phyloP scores from a whole-genome alignment of 164 flowering plant species.

The Aristolochia contorta region DNA sequence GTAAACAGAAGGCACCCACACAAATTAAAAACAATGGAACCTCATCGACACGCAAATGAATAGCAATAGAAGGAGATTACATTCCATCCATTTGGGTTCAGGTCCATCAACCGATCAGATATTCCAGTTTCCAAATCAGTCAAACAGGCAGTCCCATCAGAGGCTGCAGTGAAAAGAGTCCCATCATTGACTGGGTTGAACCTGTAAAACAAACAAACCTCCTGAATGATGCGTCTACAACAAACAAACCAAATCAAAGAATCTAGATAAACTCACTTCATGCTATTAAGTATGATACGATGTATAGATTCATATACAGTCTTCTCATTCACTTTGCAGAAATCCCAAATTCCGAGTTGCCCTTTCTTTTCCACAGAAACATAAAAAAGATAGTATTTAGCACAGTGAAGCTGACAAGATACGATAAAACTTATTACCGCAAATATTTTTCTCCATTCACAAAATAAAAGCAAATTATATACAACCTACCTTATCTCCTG shows the following conservation, averaged over 20 bases:
- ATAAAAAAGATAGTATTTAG: constrained; percentile 1
- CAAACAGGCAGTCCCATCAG: constrained; percentile 87
- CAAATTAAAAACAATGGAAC: background rate
- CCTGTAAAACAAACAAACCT: constrained; percentile 26
- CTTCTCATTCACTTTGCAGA: constrained; percentile 58
- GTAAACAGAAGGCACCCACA: too few relatives aligned
- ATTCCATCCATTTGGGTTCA: constrained; percentile 94
- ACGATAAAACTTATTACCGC: too few relatives aligned
- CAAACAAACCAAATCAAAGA: background rate
- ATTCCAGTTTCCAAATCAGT: constrained; percentile 86
- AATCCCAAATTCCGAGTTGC: constrained; percentile 98
- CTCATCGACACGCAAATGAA: too few relatives aligned
- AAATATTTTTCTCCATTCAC: too few relatives aligned
- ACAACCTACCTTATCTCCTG: constrained; percentile 80
- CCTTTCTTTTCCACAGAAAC: constrained; percentile 57
- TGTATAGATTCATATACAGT: constrained; percentile 78
- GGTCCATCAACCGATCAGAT: constrained; percentile 54
- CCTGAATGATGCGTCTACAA: background rate
- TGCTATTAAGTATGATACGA: constrained; percentile 63
- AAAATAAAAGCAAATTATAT: background rate
- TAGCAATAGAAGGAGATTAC: constrained; percentile 19
- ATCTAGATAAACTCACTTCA: constrained; percentile 43
- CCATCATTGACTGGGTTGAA: constrained; percentile 70
- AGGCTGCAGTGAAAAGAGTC: constrained; percentile 67
- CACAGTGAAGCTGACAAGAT: too few relatives aligned